Base-by-base conservation (phyloP, 2,329 filamentous ascomycete species). In the Stagonosporopsis cucurbitacearum region DNA sequence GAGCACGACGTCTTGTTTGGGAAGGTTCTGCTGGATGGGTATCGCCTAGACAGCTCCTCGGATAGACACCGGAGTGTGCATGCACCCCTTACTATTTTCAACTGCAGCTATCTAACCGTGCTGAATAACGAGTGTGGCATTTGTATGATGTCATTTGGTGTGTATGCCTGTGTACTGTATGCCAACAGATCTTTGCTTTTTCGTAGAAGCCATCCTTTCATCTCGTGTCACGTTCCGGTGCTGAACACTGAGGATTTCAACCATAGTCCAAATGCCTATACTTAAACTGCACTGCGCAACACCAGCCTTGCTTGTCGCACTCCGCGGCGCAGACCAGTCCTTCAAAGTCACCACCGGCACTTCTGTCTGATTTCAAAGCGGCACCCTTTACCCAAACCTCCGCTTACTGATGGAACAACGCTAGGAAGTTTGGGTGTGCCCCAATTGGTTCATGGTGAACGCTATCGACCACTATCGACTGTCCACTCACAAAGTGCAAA, bases 361-460 rank as follows among this genome's bases (percentile, higher is more conserved):
- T 36, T 33, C 13, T 12, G 28, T 25, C 41, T 56, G 53, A 50
- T 56, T 56, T 56, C 35, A 56, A 56, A 56, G 39, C 53, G 50
- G 28, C 26, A 50, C 40, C 53, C 41, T 50, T 50, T 42, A 23
- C 28, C 28, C 46, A 56, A 30, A 50, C 26, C 22, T 35, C 22
- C 30, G 47, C 46, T 42, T 36, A 47, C 41, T 17, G n/a, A 41
- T 45, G 41, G 17, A 35, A 15, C 23, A 37, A 20, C 46, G 47
- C 53, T 56, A 50, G 42, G 50, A 41, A 32, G 41, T 37, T 26
- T 26, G 42, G 47, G 35, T 30, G 22, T n/a, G 11, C 22, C 46
- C 30, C 47, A 47, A 56, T 56, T 56, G 53, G 53, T 47, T 42
- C 40, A 42, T 12, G 20, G 41, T 3, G 22, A 35, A 40, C 33